Evolutionary conservation across 768 basidiomycete genomes (phyloP).

Genomic region (Leccinum uliginosum): DNA sequence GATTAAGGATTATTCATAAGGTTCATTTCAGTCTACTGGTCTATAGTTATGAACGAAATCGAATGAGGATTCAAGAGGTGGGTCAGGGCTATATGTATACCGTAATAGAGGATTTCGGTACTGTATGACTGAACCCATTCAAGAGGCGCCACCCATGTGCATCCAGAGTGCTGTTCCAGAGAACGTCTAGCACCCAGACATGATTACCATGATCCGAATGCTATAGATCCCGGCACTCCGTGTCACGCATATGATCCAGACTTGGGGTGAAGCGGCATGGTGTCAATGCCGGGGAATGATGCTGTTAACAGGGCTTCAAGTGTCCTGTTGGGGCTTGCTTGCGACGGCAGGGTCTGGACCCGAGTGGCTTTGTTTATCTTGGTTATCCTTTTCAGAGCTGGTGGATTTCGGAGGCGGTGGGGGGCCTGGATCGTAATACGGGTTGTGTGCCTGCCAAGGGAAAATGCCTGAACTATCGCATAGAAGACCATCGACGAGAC

Average conservation of each 20-base stretch:
- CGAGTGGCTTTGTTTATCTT: background rate
- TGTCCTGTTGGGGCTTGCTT: background rate
- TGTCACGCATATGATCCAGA: background rate
- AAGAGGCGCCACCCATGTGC: background rate
- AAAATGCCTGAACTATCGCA: conserved; percentile 33
- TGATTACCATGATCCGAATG: background rate
- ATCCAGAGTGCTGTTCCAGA: background rate
- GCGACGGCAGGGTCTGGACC: background rate
- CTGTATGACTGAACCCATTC: background rate
- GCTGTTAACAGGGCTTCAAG: background rate
- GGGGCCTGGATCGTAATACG: conserved; percentile 69
- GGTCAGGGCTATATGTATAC: background rate
- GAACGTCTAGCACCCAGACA: background rate
- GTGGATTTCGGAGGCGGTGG: conserved; percentile 47
- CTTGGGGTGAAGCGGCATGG: background rate
- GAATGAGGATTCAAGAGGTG: background rate
- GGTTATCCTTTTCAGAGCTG: conserved; percentile 8
- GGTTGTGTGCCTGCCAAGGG: conserved; percentile 57
- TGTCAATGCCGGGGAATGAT: background rate
- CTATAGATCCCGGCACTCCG: background rate
- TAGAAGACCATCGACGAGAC: conserved; percentile 43
- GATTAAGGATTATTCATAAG: background rate
- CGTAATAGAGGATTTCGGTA: background rate
- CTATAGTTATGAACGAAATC: background rate
- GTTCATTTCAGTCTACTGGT: background rate